These are phyloP conservation scores for Pythium insidiosum DNA, from an alignment of 352 stramenopile species.

Conservation along the genomic window DNA sequence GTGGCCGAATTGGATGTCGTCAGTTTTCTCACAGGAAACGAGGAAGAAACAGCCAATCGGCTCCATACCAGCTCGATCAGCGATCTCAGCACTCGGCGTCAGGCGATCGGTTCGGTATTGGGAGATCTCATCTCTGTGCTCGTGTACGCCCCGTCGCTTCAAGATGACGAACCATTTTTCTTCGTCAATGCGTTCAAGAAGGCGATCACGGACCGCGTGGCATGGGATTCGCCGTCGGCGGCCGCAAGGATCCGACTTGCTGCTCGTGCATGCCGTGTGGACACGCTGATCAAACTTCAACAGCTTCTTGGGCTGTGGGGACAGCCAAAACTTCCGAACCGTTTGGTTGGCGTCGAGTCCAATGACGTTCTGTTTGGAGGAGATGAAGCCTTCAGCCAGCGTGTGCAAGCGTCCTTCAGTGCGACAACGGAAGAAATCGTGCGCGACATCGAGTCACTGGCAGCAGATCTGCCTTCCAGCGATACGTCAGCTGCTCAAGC, in stretches of 20 bases:
- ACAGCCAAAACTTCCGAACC: conserved; percentile 26
- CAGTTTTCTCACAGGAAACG: neutral
- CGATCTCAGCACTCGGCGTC: no score
- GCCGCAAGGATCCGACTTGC: conserved; percentile 6
- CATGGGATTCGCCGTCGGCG: conserved; percentile 8
- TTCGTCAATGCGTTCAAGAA: conserved; percentile 73
- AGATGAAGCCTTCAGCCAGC: conserved; percentile 34
- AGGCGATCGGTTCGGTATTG: conserved; percentile 19
- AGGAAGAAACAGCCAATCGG: neutral
- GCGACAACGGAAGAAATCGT: conserved; percentile 39
- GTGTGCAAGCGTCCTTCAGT: conserved; percentile 41
- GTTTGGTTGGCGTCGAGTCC: conserved; percentile 51
- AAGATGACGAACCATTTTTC: conserved; percentile 83
- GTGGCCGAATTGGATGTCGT: conserved; percentile 54
- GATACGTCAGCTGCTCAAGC: conserved; percentile 3
- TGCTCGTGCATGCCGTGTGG: conserved; percentile 20
- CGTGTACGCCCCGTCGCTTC: conserved; percentile 67
- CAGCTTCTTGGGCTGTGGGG: conserved; percentile 61
- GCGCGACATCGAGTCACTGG: conserved; percentile 29
- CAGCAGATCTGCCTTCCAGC: neutral
- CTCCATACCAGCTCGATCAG: neutral
- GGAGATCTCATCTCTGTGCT: conserved; percentile 50
- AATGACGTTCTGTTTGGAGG: conserved; percentile 84
- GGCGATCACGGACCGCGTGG: conserved; percentile 51
- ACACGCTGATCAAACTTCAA: conserved; percentile 28